Evolutionary conservation across 179 eudicot species (phyloP).

Genomic region (Amaranthus tricolor): DNA sequence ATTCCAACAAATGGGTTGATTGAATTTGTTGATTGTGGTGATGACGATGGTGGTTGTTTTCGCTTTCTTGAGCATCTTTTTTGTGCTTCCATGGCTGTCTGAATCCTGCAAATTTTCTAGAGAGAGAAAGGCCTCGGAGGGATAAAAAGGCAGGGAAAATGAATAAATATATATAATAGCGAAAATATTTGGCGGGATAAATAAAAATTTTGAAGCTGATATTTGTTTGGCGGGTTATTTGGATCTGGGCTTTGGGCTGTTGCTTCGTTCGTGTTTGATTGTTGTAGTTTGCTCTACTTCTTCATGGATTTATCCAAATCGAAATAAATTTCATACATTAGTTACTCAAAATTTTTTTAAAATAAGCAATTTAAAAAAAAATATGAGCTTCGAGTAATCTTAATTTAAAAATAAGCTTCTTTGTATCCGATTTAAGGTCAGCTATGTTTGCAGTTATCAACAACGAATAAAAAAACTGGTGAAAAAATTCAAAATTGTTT

Average conservation of each 20-base stretch:
- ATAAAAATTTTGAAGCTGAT: background rate
- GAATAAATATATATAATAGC: too few relatives aligned
- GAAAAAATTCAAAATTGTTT: too few relatives aligned
- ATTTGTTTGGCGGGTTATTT: too few relatives aligned
- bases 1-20: constrained; percentile 28
- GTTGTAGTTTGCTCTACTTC: background rate
- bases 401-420: too few relatives aligned
- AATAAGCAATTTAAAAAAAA: too few relatives aligned
- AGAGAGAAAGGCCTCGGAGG: constrained; percentile 1
- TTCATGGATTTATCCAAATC: too few relatives aligned
- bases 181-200: background rate
- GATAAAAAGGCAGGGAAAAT: background rate
- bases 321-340: too few relatives aligned
- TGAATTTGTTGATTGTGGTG: background rate
- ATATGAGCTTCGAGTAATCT: too few relatives aligned
- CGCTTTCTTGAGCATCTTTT: constrained; percentile 31
- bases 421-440: too few relatives aligned
- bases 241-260: background rate
- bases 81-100: constrained; percentile 34
- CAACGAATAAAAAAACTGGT: too few relatives aligned
- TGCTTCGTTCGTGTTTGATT: background rate
- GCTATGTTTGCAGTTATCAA: too few relatives aligned
- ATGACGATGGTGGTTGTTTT: constrained; percentile 28
- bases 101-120: background rate
- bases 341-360: too few relatives aligned